Conservation (phyloP, 2,329 filamentous ascomycete species). For the Botrytis hyacinthi region DNA sequence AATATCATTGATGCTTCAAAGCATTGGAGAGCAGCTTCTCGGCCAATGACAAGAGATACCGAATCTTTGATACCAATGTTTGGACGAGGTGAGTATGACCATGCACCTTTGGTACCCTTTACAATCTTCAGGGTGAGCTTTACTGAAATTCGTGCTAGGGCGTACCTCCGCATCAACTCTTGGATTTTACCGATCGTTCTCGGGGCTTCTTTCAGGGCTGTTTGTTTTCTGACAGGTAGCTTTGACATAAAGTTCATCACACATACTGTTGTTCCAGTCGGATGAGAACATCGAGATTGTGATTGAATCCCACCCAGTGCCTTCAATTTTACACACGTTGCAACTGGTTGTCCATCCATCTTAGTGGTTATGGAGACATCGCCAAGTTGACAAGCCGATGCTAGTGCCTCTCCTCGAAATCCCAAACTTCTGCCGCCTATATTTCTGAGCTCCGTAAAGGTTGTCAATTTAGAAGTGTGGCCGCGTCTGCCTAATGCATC, state of each 20-base stretch:
- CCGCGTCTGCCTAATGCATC: constrained; percentile 60
- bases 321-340: constrained; percentile 48
- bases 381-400: constrained; percentile 60
- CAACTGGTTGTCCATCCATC: constrained; percentile 59
- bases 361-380: constrained; percentile 62
- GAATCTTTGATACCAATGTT: constrained; percentile 54
- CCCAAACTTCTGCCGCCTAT: constrained; percentile 63
- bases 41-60: constrained; percentile 60
- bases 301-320: constrained; percentile 42
- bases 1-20: constrained; percentile 39
- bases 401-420: constrained; percentile 73
- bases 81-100: constrained; percentile 60
- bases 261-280: constrained; percentile 67
- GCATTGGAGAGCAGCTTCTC: constrained; percentile 55
- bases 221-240: constrained; percentile 62
- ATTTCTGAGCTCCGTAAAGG: constrained; percentile 58
- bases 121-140: constrained; percentile 60
- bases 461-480: constrained; percentile 70
- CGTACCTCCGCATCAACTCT: constrained; percentile 61
- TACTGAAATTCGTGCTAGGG: constrained; percentile 61
- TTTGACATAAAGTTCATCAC: constrained; percentile 57
- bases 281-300: constrained; percentile 47
- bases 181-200: constrained; percentile 59
- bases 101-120: constrained; percentile 51
- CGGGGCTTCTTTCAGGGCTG: constrained; percentile 54